phyloP scores from a whole-genome alignment of 805 yeast species.

The Candida maris region DNA sequence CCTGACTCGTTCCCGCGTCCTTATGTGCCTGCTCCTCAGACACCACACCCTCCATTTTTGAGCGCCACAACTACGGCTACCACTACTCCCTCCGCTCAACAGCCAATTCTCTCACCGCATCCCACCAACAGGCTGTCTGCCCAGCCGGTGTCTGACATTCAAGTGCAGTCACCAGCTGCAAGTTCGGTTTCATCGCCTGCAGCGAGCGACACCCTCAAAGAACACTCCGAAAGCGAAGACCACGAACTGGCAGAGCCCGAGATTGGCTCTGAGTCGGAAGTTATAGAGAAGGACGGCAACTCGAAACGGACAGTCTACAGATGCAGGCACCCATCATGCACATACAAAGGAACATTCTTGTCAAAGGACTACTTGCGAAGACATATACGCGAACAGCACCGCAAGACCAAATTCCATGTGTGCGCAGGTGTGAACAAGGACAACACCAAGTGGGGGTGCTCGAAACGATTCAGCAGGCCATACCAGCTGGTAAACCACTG shows the following conservation, averaged over 20 bases:
- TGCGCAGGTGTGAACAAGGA: conserved; percentile 23
- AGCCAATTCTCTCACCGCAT: too few species aligned
- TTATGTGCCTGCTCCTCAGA: too few species aligned
- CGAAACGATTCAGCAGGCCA: conserved; percentile 31
- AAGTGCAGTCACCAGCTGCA: conserved; percentile 5
- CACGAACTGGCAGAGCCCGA: conserved; percentile 1
- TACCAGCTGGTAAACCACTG: conserved; percentile 34
- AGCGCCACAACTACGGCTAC: not conserved
- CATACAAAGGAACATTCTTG: conserved; percentile 29
- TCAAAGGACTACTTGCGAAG: conserved; percentile 29
- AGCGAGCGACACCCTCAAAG: not conserved
- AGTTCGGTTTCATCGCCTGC: conserved; percentile 4
- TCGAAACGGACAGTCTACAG: conserved; percentile 11
- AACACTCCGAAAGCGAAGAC: conserved; percentile 1
- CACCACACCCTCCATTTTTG: conserved; percentile 2
- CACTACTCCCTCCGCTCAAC: too few species aligned
- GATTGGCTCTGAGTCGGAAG: conserved; percentile 2
- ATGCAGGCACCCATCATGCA: conserved; percentile 23
- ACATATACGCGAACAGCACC: conserved; percentile 31
- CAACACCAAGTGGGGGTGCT: conserved; percentile 30
- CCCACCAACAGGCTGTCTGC: too few species aligned
- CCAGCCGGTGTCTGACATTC: conserved; percentile 5
- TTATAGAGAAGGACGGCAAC: conserved; percentile 9
- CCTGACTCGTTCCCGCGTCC: too few species aligned
- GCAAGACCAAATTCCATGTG: conserved; percentile 22